A percentile compares a stretch with the other conserved stretches of the same genome.
Evolutionary conservation across 495 filamentous ascomycete genomes (phyloP).

Genomic region (Penicillium lagena): DNA sequence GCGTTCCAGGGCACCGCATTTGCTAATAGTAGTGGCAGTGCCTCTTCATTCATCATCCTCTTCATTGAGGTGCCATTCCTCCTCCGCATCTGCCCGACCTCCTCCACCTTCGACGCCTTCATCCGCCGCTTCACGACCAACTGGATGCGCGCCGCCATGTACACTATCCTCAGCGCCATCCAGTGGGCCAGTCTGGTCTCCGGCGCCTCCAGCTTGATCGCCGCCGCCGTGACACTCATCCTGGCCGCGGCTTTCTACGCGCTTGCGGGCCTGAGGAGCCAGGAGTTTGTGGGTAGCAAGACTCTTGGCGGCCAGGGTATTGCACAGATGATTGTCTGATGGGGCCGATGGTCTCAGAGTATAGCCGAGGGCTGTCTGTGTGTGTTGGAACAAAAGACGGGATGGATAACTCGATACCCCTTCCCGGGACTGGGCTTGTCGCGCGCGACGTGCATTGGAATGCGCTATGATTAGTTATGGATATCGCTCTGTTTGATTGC

Average conservation of each 20-base stretch:
- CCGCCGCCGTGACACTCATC: conserved; percentile 74
- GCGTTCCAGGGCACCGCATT: neutral
- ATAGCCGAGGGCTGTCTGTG: neutral
- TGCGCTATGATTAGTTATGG: conserved; percentile 12
- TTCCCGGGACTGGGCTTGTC: neutral
- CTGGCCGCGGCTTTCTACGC: conserved; percentile 76
- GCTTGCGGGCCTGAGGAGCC: conserved; percentile 78
- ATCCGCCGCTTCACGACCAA: conserved; percentile 91
- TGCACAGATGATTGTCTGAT: conserved; percentile 95
- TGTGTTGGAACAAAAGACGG: conserved; percentile 9
- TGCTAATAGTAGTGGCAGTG: conserved; percentile 39
- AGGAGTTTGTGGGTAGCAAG: conserved; percentile 95
- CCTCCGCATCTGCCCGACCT: conserved; percentile 96
- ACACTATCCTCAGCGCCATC: conserved; percentile 68
- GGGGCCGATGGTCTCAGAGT: neutral
- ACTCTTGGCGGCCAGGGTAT: conserved; percentile 91
- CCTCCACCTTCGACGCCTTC: conserved; percentile 76
- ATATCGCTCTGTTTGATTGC: neutral
- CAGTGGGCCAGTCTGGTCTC: conserved; percentile 72
- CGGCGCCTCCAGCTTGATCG: conserved; percentile 65
- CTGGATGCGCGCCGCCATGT: conserved; percentile 94
- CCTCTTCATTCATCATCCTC: conserved; percentile 78
- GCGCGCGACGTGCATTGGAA: conserved; percentile 17
- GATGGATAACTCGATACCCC: conserved; percentile 13
- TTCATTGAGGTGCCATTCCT: conserved; percentile 97